Conservation (phyloP, 768 basidiomycete genomes). For the Mrakia hoshinonis region DNA sequence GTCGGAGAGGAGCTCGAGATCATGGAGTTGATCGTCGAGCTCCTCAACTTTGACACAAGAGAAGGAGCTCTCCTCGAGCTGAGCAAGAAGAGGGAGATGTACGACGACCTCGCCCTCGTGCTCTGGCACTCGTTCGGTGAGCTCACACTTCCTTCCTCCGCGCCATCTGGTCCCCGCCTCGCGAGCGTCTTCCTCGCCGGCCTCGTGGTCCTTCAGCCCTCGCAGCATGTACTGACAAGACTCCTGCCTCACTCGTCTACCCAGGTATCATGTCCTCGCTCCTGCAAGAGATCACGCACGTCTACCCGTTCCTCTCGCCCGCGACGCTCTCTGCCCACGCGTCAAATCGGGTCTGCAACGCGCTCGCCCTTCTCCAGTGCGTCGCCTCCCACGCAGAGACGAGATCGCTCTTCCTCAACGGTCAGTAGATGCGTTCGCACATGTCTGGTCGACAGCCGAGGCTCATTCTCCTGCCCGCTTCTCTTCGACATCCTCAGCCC, state of each 20-base stretch:
- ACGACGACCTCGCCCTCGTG: slow-evolving; percentile 93
- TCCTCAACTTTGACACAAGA: slow-evolving; percentile 52
- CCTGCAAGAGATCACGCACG: slow-evolving; percentile 94
- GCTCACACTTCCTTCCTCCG: slow-evolving; percentile 29
- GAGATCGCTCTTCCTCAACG: slow-evolving; percentile 85
- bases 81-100: slow-evolving; percentile 98
- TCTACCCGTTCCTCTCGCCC: slow-evolving; percentile 90
- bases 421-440: slow-evolving; percentile 48
- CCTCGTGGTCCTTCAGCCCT: no score
- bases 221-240: not conserved
- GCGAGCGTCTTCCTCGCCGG: no score
- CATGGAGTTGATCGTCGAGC: slow-evolving; percentile 63
- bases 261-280: slow-evolving; percentile 95
- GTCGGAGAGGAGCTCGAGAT: slow-evolving; percentile 66
- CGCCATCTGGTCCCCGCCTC: slow-evolving; percentile 12
- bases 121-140: slow-evolving; percentile 97
- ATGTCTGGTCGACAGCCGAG: no score
- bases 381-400: slow-evolving; percentile 97
- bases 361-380: slow-evolving; percentile 91
- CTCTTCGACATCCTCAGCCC: slow-evolving; percentile 49
- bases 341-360: slow-evolving; percentile 97
- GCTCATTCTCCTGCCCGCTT: not conserved
- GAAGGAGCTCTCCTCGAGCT: slow-evolving; percentile 87
- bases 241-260: not conserved
- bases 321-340: slow-evolving; percentile 95